Percentiles rank a stretch among this genome's conserved stretches.
These are phyloP conservation scores for Entomortierella parvispora DNA, from an alignment of 192 early-diverging fungal species.

Conservation along the genomic window DNA sequence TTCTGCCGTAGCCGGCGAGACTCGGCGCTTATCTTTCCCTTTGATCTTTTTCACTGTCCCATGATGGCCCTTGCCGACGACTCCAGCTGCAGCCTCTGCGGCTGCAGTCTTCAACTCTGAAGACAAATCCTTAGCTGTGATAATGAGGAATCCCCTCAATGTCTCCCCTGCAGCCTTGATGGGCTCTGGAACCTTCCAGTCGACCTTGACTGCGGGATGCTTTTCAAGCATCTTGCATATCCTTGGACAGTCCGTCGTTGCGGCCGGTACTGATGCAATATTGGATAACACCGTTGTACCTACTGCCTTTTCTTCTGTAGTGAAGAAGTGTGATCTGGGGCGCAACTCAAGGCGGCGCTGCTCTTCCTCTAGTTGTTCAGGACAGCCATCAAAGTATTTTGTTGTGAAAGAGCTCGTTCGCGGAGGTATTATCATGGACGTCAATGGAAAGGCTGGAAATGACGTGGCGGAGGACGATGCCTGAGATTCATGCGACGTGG, in stretches of 20 bases:
- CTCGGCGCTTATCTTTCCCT: background rate
- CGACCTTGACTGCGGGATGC: slow-evolving; percentile 30
- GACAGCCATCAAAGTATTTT: background rate
- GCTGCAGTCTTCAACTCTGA: slow-evolving; percentile 14
- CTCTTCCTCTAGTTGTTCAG: background rate
- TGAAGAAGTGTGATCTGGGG: too few species aligned
- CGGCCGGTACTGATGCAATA: background rate
- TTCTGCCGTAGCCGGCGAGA: background rate
- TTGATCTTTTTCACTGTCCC: background rate
- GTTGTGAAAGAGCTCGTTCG: too few species aligned
- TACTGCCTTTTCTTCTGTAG: background rate
- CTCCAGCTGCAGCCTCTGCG: background rate
- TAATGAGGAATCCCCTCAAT: slow-evolving; percentile 28
- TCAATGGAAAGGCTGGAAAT: too few species aligned
- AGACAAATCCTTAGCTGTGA: slow-evolving; percentile 23
- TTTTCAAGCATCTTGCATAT: slow-evolving; percentile 37
- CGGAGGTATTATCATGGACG: too few species aligned
- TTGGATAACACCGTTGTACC: background rate
- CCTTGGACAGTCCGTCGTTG: background rate
- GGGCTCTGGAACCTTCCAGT: slow-evolving; percentile 43
- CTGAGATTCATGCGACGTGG: too few species aligned
- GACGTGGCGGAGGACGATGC: too few species aligned
- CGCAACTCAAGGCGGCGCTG: too few species aligned
- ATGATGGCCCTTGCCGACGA: background rate
- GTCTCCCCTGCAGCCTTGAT: slow-evolving; percentile 42